These are phyloP conservation scores for Phialophora chinensis DNA, from an alignment of 2,329 filamentous ascomycete species.

Conservation along the genomic window DNA sequence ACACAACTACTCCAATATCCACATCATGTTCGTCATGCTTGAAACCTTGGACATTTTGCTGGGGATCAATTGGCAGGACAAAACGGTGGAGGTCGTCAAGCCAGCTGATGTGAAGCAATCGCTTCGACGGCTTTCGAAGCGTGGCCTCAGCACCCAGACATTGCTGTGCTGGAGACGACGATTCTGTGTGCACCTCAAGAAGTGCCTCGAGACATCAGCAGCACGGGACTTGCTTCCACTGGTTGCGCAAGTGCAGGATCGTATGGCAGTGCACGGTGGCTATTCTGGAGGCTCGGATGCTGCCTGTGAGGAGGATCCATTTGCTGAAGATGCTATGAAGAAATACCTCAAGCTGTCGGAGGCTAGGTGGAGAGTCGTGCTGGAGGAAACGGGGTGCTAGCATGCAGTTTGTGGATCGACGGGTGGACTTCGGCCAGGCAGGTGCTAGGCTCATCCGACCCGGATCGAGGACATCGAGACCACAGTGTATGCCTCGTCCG, in stretches of 20 bases:
- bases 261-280: not conserved
- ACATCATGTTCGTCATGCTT: slow-evolving; percentile 28
- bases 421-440: too few species aligned
- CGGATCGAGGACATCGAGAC: too few species aligned
- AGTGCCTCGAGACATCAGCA: slow-evolving; percentile 20
- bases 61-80: not conserved
- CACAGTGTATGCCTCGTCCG: too few species aligned
- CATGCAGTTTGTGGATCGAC: not conserved
- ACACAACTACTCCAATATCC: slow-evolving; percentile 26
- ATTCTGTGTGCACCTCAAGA: slow-evolving; percentile 20
- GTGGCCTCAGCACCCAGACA: slow-evolving; percentile 12
- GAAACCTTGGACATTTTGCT: slow-evolving; percentile 24
- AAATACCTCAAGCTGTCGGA: slow-evolving; percentile 17
- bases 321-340: slow-evolving; percentile 25
- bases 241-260: slow-evolving; percentile 16
- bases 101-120: slow-evolving; percentile 14
- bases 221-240: slow-evolving; percentile 21
- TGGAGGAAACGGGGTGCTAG: slow-evolving; percentile 26
- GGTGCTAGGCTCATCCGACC: too few species aligned
- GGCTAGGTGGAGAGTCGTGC: slow-evolving; percentile 9
- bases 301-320: not conserved
- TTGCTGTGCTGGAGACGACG: slow-evolving; percentile 21
- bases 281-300: not conserved
- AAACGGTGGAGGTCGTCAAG: not conserved
- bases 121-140: slow-evolving; percentile 11